Evolutionary conservation across 345 rosid species (phyloP).

Genomic region (Brassica rapa): DNA sequence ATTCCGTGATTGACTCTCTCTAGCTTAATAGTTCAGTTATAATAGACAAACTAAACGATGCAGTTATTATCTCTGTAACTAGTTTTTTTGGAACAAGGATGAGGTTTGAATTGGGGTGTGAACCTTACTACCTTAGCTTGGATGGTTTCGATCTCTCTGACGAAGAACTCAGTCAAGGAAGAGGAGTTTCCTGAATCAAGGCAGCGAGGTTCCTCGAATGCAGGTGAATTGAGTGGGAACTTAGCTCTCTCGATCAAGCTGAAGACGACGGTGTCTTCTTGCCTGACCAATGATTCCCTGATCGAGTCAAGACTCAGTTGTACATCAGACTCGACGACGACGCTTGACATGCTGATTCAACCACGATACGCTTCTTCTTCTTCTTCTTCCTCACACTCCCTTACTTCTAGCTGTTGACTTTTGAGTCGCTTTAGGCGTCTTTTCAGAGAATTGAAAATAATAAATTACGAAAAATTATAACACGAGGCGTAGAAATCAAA

Average conservation of each 20-base stretch:
- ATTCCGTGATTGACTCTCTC: too few relatives aligned
- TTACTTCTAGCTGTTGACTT: background rate
- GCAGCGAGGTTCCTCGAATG: slow-evolving; percentile 38
- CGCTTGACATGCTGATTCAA: slow-evolving; percentile 34
- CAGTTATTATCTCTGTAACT: too few relatives aligned
- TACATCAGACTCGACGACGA: slow-evolving; percentile 25
- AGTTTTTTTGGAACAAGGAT: background rate
- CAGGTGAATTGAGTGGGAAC: slow-evolving; percentile 53
- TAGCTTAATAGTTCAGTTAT: too few relatives aligned
- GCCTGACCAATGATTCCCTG: slow-evolving; percentile 68
- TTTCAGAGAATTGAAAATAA: background rate
- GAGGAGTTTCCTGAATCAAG: slow-evolving; percentile 49
- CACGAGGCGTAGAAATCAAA: background rate
- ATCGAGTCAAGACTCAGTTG: slow-evolving; percentile 54
- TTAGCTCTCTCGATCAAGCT: slow-evolving; percentile 76
- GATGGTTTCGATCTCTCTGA: slow-evolving; percentile 58
- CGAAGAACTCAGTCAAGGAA: slow-evolving; percentile 56
- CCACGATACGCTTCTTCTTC: background rate
- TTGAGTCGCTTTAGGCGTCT: background rate
- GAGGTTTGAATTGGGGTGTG: background rate
- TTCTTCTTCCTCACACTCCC: slow-evolving; percentile 10
- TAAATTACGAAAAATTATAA: background rate
- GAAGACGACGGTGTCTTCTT: slow-evolving; percentile 81
- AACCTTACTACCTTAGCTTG: slow-evolving; percentile 57
- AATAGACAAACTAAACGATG: too few relatives aligned